phyloP scores from a whole-genome alignment of 176 grass and related monocot genomes.

The Aegilops tauschii region DNA sequence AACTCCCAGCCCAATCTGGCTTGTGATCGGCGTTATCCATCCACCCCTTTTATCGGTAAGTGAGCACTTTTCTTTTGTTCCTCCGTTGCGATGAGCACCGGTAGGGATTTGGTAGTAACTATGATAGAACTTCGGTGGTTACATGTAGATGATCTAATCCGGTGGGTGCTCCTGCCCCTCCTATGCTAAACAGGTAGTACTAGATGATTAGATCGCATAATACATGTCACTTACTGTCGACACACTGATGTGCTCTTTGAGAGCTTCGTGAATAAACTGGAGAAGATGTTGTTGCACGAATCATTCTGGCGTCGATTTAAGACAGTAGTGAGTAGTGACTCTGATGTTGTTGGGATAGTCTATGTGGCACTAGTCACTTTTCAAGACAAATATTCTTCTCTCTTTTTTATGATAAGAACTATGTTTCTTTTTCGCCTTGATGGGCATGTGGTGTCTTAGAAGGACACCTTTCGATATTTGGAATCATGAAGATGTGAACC shows the following conservation, averaged over 20 bases:
- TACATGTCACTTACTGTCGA: not conserved
- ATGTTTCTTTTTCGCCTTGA: not conserved
- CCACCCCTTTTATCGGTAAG: slow-evolving; percentile 2
- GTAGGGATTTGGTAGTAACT: slow-evolving; percentile 17
- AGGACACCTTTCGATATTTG: too few species aligned
- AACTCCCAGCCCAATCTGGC: not conserved
- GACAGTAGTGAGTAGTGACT: slow-evolving; percentile 6
- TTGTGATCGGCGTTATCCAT: not conserved
- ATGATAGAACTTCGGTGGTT: slow-evolving; percentile 10
- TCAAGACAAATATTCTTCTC: not conserved
- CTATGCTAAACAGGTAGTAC: not conserved
- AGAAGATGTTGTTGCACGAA: slow-evolving; percentile 15
- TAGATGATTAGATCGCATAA: not conserved
- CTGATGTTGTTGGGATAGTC: not conserved
- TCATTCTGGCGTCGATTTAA: slow-evolving; percentile 17
- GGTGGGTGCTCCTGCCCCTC: not conserved
- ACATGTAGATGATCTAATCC: not conserved
- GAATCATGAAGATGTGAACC: too few species aligned
- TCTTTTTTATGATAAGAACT: not conserved
- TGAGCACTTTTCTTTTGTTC: not conserved
- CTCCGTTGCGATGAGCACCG: not conserved
- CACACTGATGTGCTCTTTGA: slow-evolving; percentile 1
- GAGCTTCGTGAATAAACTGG: not conserved
- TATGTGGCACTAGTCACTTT: not conserved
- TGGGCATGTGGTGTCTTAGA: too few species aligned